These are phyloP conservation scores for Leonotis leonurus DNA, from an alignment of 257 asterid genomes.

Conservation along the genomic window DNA sequence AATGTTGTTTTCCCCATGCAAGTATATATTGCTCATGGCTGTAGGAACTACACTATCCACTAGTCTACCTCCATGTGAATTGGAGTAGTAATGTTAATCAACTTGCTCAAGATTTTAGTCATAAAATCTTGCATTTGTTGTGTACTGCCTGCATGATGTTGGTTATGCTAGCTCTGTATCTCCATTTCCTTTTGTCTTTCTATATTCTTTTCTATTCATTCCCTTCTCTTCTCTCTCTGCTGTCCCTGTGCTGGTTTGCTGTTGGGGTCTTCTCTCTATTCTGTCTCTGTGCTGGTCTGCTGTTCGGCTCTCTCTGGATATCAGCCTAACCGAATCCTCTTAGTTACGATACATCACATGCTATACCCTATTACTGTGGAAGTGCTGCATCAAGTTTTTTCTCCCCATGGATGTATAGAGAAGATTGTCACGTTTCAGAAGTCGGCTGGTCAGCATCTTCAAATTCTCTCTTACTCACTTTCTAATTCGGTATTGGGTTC, in stretches of 20 bases:
- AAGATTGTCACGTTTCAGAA: constrained; percentile 99
- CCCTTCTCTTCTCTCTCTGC: constrained; percentile 79
- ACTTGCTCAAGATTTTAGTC: neutral
- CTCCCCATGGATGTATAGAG: constrained; percentile 99
- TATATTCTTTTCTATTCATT: constrained; percentile 63
- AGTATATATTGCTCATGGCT: neutral
- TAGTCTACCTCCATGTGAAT: constrained; percentile 2
- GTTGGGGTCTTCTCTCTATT: constrained; percentile 62
- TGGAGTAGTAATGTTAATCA: too few species aligned
- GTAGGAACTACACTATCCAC: neutral
- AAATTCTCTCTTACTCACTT: constrained; percentile 49
- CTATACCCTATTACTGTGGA: constrained; percentile 99
- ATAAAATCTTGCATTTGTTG: neutral
- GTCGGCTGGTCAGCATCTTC: constrained; percentile 99
- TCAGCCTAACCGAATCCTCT: constrained; percentile 99
- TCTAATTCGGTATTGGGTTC: constrained; percentile 29
- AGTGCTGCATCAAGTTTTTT: constrained; percentile 99
- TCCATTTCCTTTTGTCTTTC: constrained; percentile 39
- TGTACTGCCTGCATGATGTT: constrained; percentile 14
- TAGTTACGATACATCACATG: constrained; percentile 99
- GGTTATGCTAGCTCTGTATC: constrained; percentile 21
- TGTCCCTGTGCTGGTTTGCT: constrained; percentile 80
- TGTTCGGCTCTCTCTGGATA: constrained; percentile 69
- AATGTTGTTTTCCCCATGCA: neutral
- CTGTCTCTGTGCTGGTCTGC: constrained; percentile 74